Percentiles rank a stretch among this genome's conserved stretches.
Conservation (phyloP, 306 rosid genomes). For the Ormosia semicastrata region DNA sequence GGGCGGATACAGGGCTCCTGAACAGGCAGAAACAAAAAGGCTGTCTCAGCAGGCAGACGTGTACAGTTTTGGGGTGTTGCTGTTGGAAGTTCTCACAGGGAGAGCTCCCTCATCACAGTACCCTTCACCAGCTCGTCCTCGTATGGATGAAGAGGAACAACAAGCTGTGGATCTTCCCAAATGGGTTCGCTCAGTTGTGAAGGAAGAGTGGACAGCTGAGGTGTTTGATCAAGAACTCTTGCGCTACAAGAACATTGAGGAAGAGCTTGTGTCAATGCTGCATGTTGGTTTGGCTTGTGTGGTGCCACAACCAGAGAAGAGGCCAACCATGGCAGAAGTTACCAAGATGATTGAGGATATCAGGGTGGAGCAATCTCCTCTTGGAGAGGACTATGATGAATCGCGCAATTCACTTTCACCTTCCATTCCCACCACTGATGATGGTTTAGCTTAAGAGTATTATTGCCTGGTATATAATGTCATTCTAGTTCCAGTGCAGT, state of each 20-base stretch:
- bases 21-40: conserved; percentile 73
- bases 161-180: conserved; percentile 68
- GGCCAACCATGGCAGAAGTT: conserved; percentile 89
- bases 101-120: conserved; percentile 72
- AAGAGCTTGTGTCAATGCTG: conserved; percentile 92
- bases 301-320: conserved; percentile 68
- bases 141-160: conserved; percentile 52
- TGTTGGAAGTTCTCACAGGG: conserved; percentile 86
- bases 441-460: conserved; percentile 55
- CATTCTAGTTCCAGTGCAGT: conserved; percentile 13
- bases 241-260: conserved; percentile 96
- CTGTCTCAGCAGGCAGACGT: conserved; percentile 89
- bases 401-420: conserved; percentile 89
- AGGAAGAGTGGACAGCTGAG: conserved; percentile 98
- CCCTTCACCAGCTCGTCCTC: conserved; percentile 59
- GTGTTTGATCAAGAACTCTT: conserved; percentile 91
- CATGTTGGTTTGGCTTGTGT: conserved; percentile 91
- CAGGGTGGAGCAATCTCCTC: conserved; percentile 93
- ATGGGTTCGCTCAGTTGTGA: conserved; percentile 93
- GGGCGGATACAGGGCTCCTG: conserved; percentile 94
- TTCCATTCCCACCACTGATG: conserved; percentile 92
- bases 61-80: conserved; percentile 78
- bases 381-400: conserved; percentile 88
- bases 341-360: conserved; percentile 89
- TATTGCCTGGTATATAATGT: not conserved